Evolutionary conservation across 2,329 filamentous ascomycete genomes (phyloP).

Genomic region (Cladorrhinum sp.): DNA sequence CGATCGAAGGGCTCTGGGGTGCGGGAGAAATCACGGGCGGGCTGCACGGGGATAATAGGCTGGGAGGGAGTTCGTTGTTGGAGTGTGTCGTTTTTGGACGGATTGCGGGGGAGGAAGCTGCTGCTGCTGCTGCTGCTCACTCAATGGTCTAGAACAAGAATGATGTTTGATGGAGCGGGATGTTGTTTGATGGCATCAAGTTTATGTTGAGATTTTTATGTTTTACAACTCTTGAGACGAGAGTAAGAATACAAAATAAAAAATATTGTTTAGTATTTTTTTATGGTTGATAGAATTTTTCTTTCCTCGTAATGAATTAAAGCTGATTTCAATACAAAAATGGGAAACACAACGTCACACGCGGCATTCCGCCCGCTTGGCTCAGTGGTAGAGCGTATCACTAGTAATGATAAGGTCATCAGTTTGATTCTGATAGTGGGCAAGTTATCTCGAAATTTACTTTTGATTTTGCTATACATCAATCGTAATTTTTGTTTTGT

Average conservation of each 20-base stretch:
- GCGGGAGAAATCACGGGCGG: constrained; percentile 65
- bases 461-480: not conserved
- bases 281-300: no score
- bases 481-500: no score
- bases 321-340: no score
- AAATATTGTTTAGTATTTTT: no score
- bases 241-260: no score
- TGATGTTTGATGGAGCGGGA: no score
- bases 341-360: no score
- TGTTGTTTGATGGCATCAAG: no score
- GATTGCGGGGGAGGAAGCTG: constrained; percentile 51
- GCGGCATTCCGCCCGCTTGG: constrained; percentile 15
- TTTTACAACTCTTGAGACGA: no score
- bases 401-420: constrained; percentile 25
- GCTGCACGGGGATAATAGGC: constrained; percentile 59
- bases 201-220: no score
- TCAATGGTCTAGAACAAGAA: no score
- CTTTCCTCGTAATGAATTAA: no score
- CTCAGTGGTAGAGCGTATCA: constrained; percentile 28
- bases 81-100: constrained; percentile 64
- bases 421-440: constrained; percentile 28
- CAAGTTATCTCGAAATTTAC: constrained; percentile 26
- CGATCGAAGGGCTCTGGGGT: constrained; percentile 57
- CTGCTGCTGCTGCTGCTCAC: constrained; percentile 23
- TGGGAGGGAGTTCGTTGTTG: constrained; percentile 59